phyloP scores from a whole-genome alignment of 331 rosid genomes.

The Dryas integrifolia region DNA sequence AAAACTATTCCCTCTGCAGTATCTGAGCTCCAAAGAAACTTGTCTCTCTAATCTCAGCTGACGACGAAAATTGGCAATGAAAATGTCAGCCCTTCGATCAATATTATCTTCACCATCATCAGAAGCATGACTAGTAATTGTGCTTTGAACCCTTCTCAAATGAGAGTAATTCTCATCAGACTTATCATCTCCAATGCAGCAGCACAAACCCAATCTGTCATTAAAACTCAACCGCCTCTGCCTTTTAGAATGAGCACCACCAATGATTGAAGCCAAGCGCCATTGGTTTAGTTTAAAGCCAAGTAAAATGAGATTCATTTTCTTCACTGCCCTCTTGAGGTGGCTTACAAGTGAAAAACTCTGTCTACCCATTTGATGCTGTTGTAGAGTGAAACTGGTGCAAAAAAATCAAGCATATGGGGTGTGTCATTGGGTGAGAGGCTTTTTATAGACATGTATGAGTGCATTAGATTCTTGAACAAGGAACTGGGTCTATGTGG shows the following conservation, averaged over 20 bases:
- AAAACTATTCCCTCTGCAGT: conserved; percentile 15
- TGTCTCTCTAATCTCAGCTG: conserved; percentile 47
- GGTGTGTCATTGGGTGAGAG: not conserved
- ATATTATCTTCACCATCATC: conserved; percentile 38
- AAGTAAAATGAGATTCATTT: conserved; percentile 23
- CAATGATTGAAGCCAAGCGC: conserved; percentile 7
- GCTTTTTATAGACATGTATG: conserved; percentile 8
- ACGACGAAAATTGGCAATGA: conserved; percentile 49
- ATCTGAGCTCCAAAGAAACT: conserved; percentile 38
- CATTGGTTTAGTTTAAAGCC: conserved; percentile 12
- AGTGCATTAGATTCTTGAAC: conserved; percentile 18
- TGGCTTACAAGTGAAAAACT: conserved; percentile 16
- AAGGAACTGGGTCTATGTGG: conserved; percentile 10
- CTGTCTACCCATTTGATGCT: conserved; percentile 32
- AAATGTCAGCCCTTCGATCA: conserved; percentile 57
- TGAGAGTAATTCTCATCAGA: not conserved
- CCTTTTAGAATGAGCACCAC: not conserved
- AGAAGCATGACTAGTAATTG: not conserved
- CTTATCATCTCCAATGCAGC: conserved; percentile 32
- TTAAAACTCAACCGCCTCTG: conserved; percentile 29
- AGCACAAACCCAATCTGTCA: conserved; percentile 3
- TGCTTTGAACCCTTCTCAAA: conserved; percentile 20
- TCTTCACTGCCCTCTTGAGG: conserved; percentile 32
- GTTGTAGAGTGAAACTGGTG: not conserved
- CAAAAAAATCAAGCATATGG: no score